Base-by-base conservation (phyloP, 2,329 filamentous ascomycete genomes). In the Microcera coccophila region DNA sequence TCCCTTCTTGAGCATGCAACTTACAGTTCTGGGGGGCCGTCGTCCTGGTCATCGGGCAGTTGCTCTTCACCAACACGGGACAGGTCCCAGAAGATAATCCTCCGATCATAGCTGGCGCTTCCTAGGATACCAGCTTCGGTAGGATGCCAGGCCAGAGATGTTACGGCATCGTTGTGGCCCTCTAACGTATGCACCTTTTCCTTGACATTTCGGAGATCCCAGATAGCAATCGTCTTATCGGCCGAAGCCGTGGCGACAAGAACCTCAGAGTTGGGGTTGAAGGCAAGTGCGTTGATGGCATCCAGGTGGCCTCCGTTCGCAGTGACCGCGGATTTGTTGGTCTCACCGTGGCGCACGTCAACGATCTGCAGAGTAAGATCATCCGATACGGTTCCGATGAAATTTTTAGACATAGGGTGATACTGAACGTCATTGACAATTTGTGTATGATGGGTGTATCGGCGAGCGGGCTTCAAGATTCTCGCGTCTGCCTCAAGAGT, bases 371-470 rank as follows among this genome's bases (percentile, higher is more conserved):
- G 81, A 7, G 89, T 96, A 54, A 93, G 77, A 63, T 98, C 93
- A 63, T 98, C 93, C 4, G 93, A 97, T 3, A 95, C 93, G 14
- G 87, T 91, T 49, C 91, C 94, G 48, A 98, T 87, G 50, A 94
- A 83, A 55, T 84, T 82, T 58, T 82, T 84, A 50, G 91, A 87
- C 33, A 90, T 79, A 8, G 91, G 90, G 58, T 97, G 91, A 62
- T 95, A 89, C 68, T 97, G 90, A 22, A 98, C 90, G 60, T 98
- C 93, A 64, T 98, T 98, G 62, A 98, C 93, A 41, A 93, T 87
- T 19, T 91, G 84, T 16, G 78, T 83, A 65, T 98, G 94, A 53
- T 96, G 87, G 1, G 82, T 91, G 68, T 93, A 97, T 29, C 80
- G 85, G 36, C 84, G 79, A 4, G 76, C 73, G 11, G 90, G 84